These are phyloP conservation scores for Didymellaceae sp. DNA, from an alignment of 2,329 filamentous ascomycete genomes.

Conservation along the genomic window DNA sequence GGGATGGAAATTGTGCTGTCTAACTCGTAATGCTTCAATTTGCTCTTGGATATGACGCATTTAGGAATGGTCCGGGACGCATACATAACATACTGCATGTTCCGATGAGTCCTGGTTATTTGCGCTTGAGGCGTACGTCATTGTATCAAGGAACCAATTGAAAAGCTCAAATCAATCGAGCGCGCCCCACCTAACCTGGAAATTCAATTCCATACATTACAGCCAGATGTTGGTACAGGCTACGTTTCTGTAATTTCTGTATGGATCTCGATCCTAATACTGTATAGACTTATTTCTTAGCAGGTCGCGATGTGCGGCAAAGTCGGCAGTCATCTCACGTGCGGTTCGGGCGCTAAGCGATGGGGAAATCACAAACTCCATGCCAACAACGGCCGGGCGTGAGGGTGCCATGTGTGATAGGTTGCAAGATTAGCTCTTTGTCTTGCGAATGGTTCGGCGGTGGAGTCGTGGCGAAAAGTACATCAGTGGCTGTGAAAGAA, in stretches of 20 bases:
- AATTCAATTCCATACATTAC: too few relatives aligned
- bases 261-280: too few relatives aligned
- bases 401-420: slow-evolving; percentile 3
- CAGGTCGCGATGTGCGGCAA: slow-evolving; percentile 1
- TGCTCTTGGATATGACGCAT: slow-evolving; percentile 19
- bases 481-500: slow-evolving; percentile 5
- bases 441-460: not conserved
- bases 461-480: slow-evolving; percentile 2
- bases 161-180: too few relatives aligned
- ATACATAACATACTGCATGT: not conserved
- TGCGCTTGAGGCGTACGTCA: not conserved
- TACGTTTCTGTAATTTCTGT: too few relatives aligned
- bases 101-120: not conserved
- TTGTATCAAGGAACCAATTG: not conserved
- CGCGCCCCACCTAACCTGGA: too few relatives aligned
- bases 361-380: slow-evolving; percentile 11
- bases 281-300: not conserved
- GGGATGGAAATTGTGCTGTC: slow-evolving; percentile 6
- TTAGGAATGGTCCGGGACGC: not conserved
- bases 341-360: slow-evolving; percentile 14
- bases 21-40: slow-evolving; percentile 15
- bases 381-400: slow-evolving; percentile 11
- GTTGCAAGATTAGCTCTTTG: not conserved
- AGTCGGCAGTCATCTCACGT: slow-evolving; percentile 15
- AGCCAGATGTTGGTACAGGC: too few relatives aligned